A percentile compares a stretch with the other conserved stretches of the same genome.
phyloP scores from a whole-genome alignment of 2,329 filamentous ascomycete species.

The Magnaporthiopsis rhizophila region DNA sequence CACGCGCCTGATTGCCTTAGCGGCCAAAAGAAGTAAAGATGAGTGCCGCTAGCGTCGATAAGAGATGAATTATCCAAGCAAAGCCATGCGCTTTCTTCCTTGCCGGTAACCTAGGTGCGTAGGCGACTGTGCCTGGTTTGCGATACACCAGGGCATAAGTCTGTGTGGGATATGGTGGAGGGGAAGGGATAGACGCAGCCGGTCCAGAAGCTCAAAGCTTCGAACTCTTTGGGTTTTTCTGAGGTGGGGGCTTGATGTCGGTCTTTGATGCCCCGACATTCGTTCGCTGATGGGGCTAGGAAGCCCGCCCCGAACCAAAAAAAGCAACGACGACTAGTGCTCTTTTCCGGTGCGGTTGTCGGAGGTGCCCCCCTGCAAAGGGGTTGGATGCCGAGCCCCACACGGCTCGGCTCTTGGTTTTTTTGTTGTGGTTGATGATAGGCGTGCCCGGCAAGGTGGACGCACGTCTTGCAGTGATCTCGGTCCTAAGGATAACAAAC shows the following conservation, averaged over 20 bases:
- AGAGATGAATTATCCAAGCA: neutral
- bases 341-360: neutral
- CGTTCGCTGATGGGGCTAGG: neutral
- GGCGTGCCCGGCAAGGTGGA: too few species aligned
- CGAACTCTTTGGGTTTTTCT: neutral
- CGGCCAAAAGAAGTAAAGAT: neutral
- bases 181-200: neutral
- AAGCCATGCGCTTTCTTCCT: too few species aligned
- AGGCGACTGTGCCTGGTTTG: neutral
- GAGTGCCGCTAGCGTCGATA: neutral
- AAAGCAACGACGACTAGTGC: neutral
- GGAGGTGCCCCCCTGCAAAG: neutral
- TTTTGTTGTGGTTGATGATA: too few species aligned
- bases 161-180: too few species aligned
- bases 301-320: neutral
- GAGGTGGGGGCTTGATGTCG: constrained; percentile 2
- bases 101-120: too few species aligned
- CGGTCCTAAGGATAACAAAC: too few species aligned
- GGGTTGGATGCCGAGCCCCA: neutral
- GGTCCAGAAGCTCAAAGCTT: neutral
- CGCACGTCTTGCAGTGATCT: too few species aligned
- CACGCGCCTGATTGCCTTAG: too few species aligned
- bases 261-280: constrained; percentile 8
- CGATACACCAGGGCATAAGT: too few species aligned
- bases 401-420: neutral